Evolutionary conservation across 2,329 filamentous ascomycete genomes (phyloP).

Genomic region (Aspergillus sojae): DNA sequence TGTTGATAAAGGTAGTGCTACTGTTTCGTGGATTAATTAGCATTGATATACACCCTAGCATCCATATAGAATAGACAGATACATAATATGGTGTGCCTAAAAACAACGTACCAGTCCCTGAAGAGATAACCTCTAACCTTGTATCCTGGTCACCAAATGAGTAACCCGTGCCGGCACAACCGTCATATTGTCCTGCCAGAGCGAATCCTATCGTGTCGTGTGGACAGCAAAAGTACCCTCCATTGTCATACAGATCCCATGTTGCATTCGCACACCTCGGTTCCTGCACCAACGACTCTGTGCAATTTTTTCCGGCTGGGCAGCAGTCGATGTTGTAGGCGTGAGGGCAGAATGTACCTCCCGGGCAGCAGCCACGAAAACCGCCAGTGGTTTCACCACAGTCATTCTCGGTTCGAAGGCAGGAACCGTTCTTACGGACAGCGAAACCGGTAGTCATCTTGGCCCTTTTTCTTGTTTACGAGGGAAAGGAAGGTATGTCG

Average conservation of each 20-base stretch:
- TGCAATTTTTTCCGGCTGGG: background rate
- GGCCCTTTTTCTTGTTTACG: background rate
- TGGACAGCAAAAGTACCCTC: conserved; percentile 8
- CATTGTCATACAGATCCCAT: conserved; percentile 13
- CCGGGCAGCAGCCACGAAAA: conserved; percentile 7
- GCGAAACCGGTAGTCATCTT: conserved; percentile 3
- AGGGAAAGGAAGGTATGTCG: background rate
- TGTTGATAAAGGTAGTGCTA: background rate
- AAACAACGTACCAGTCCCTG: background rate
- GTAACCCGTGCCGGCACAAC: conserved; percentile 5
- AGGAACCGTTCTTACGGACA: conserved; percentile 9
- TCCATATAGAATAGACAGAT: background rate
- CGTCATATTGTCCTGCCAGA: background rate
- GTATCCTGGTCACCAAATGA: background rate
- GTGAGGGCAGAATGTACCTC: conserved; percentile 7
- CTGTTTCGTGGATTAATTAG: background rate
- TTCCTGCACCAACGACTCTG: background rate
- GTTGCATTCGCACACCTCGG: conserved; percentile 9
- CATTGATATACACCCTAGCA: background rate
- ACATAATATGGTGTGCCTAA: background rate
- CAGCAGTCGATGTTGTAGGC: conserved; percentile 12
- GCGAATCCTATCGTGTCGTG: conserved; percentile 8
- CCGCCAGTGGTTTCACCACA: conserved; percentile 6
- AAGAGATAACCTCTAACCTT: background rate
- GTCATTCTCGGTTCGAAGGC: conserved; percentile 1